Conservation (phyloP, 192 early-diverging fungal genomes). For the Anaeromyces robustus region DNA sequence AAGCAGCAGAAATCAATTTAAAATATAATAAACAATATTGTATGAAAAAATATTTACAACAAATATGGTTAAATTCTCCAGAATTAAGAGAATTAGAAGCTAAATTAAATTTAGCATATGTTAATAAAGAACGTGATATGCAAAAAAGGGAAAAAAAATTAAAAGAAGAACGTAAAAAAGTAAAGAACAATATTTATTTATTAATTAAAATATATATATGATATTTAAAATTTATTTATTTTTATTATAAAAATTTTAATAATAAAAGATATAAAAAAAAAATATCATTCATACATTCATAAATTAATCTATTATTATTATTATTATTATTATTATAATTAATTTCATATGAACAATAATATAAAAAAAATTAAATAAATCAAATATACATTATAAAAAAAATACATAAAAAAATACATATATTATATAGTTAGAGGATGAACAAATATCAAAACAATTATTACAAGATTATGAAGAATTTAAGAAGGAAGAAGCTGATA, state of each 20-base stretch:
- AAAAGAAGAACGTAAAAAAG: slow-evolving; percentile 12
- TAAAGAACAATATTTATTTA: neutral
- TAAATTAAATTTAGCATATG: slow-evolving; percentile 45
- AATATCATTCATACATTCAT: too few relatives aligned
- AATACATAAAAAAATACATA: neutral
- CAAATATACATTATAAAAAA: slow-evolving; percentile 1
- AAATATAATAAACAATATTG: neutral
- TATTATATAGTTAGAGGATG: neutral
- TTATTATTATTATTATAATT: too few relatives aligned
- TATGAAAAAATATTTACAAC: neutral
- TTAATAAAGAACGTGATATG: slow-evolving; percentile 38
- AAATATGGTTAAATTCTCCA: slow-evolving; percentile 15
- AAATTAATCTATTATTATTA: too few relatives aligned
- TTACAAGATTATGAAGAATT: slow-evolving; percentile 15
- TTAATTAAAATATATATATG: neutral
- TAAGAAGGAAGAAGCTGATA: slow-evolving; percentile 15
- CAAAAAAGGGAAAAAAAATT: slow-evolving; percentile 31
- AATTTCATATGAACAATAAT: too few relatives aligned
- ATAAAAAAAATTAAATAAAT: too few relatives aligned
- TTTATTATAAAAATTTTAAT: too few relatives aligned
- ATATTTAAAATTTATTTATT: too few relatives aligned
- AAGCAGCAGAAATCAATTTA: neutral
- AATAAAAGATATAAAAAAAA: too few relatives aligned
- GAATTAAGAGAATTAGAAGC: slow-evolving; percentile 39
- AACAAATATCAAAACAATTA: slow-evolving; percentile 5